A percentile compares a stretch with the other conserved stretches of the same genome.
These are phyloP conservation scores for Rubia yunnanensis DNA, from an alignment of 257 asterid species.

Conservation along the genomic window DNA sequence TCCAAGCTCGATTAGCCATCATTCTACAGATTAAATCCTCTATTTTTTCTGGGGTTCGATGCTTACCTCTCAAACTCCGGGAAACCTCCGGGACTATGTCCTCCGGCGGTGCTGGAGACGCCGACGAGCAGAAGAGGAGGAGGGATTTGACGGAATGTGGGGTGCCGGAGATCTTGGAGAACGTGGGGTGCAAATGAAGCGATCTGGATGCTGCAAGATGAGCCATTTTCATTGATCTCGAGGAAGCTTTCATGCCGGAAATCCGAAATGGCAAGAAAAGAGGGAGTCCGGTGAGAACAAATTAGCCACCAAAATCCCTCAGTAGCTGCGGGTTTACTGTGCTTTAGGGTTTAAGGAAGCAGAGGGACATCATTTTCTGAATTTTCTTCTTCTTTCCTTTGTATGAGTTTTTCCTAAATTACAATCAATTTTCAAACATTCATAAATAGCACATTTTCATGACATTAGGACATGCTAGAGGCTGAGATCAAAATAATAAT, in stretches of 20 bases:
- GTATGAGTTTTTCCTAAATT: not conserved
- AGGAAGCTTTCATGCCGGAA: not conserved
- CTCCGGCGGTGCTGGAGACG: constrained; percentile 11
- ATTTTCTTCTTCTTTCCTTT: not conserved
- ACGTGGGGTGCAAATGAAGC: constrained; percentile 21
- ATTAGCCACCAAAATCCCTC: not conserved
- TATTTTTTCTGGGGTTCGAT: constrained; percentile 41
- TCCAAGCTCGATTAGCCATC: constrained; percentile 90
- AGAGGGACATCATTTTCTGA: not conserved
- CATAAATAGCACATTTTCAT: too few species aligned
- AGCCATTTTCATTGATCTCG: constrained; percentile 32
- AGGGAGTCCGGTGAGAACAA: not conserved
- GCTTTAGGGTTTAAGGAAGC: constrained; percentile 17
- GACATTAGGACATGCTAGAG: too few species aligned
- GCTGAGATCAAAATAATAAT: too few species aligned
- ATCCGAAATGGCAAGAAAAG: not conserved
- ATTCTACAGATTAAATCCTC: constrained; percentile 67
- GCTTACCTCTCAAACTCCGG: constrained; percentile 30
- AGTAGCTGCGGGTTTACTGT: not conserved
- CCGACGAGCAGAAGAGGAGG: constrained; percentile 30
- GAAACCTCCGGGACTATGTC: constrained; percentile 12
- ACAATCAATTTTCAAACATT: not conserved
- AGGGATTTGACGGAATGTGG: constrained; percentile 34
- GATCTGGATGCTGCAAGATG: constrained; percentile 32
- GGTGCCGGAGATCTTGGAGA: constrained; percentile 30